Percentiles rank a stretch among this genome's conserved stretches.
phyloP scores from a whole-genome alignment of 768 basidiomycete species.

The Mycena chlorophos region DNA sequence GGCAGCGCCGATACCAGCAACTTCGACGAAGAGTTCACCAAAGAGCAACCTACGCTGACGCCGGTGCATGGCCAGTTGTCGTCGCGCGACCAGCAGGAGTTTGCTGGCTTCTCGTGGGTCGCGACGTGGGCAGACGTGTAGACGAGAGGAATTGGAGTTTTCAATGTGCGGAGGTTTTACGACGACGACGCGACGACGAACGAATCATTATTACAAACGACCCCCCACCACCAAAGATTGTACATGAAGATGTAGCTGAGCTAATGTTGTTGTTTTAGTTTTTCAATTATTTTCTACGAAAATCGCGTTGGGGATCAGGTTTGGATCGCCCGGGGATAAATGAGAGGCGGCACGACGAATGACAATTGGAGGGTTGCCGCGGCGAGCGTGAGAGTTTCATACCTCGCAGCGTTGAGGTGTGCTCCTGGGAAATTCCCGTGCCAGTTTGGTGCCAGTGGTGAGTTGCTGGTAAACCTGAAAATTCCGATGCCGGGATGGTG shows the following conservation, averaged over 20 bases:
- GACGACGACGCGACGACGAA: neutral
- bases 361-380: too few relatives aligned
- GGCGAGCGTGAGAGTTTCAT: too few relatives aligned
- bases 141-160: neutral
- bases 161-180: neutral
- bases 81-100: slow-evolving; percentile 88
- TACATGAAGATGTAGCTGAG: neutral
- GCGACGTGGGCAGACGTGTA: slow-evolving; percentile 60
- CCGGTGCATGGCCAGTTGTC: slow-evolving; percentile 95
- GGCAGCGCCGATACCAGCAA: slow-evolving; percentile 88
- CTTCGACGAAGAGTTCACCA: slow-evolving; percentile 97
- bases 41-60: slow-evolving; percentile 94
- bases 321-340: too few relatives aligned
- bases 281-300: neutral
- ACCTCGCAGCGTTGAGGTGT: too few relatives aligned
- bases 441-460: too few relatives aligned
- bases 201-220: neutral
- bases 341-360: too few relatives aligned
- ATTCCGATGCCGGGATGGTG: too few relatives aligned
- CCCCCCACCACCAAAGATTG: too few relatives aligned
- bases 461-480: too few relatives aligned
- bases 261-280: neutral
- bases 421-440: too few relatives aligned
- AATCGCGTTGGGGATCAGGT: too few relatives aligned
- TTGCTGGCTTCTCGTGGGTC: slow-evolving; percentile 97